Evolutionary conservation across 225 moss, liverwort and hornwort genomes (phyloP), one percentile per base, ranked within the genome.

Genomic region (Bryum argenteum): DNA sequence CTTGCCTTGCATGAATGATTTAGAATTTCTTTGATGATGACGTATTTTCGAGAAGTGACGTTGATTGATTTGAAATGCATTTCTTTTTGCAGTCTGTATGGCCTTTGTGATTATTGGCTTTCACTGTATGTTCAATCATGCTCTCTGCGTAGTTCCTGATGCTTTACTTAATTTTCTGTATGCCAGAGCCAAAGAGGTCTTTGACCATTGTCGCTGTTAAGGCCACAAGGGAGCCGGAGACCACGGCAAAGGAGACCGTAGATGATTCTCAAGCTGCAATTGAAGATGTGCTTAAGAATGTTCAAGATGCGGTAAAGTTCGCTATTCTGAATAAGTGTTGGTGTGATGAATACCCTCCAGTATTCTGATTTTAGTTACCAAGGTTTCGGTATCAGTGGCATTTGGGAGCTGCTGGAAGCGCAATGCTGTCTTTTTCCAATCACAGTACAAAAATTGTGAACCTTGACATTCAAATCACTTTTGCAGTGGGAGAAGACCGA

Each of bases 401-500:
- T 38, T 63, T 67, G 19, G 38, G 52, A 44, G 28, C 13, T 9
- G 0, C 20, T 51, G 54, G 42, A 54, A 8, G n/a, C n/a, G 12
- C 54, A 47, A 37, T 63, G n/a, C 17, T n/a, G 23, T 22, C 17
- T 15, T 1, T 38, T 63, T 10, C 7, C 9, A 2, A 19, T 33
- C 33, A 0, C 4, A 33, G 33, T 33, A 6, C 33, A 6, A 33
- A 33, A 19, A 22, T 17, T 63, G 16, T 14, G 8, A 16, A 54
- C 19, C 39, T 15, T 59, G 15, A 6, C 12, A 54, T 12, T 54
- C 63, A 23, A 39, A 28, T 59, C 54, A 11, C 71, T 50, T 42
- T 65, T 74, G 52, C 88, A 95, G 95, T 96, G 96, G 96, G 84
- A 82, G 64, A 96, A 96, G 74, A 77, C 89, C 10, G 96, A 96